A percentile compares a stretch with the other conserved stretches of the same genome.
phyloP scores from a whole-genome alignment of 225 moss, liverwort and hornwort species.

The Antitrichia curtipendula region DNA sequence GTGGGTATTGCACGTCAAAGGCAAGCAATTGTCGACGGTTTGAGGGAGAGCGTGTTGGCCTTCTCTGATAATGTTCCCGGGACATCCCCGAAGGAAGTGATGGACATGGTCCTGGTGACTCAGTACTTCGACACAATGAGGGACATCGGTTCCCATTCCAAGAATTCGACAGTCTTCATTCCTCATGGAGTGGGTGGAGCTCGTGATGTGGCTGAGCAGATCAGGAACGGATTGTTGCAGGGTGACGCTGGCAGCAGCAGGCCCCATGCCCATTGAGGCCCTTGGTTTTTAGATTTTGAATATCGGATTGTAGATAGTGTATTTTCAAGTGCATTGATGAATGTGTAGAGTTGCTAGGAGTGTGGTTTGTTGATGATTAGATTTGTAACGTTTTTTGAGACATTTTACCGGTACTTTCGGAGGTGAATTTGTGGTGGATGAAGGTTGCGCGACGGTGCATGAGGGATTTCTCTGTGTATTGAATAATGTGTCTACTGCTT shows the following conservation, averaged over 20 bases:
- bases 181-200: constrained; percentile 80
- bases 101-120: constrained; percentile 80
- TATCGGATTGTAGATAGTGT: not conserved
- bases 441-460: not conserved
- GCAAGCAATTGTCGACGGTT: constrained; percentile 76
- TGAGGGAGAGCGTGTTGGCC: constrained; percentile 79
- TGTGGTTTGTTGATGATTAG: not conserved
- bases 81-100: constrained; percentile 70
- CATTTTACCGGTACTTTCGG: not conserved
- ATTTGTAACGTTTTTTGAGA: not conserved
- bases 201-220: constrained; percentile 75
- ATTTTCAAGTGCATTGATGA: not conserved
- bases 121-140: constrained; percentile 92
- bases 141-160: constrained; percentile 69
- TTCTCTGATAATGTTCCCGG: constrained; percentile 85
- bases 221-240: constrained; percentile 73
- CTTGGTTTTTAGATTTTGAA: not conserved
- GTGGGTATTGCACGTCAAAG: constrained; percentile 79
- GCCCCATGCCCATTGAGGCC: not conserved
- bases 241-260: constrained; percentile 22
- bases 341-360: not conserved
- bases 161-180: constrained; percentile 83
- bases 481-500: not conserved
- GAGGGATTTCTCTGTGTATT: not conserved
- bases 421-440: not conserved